A percentile compares a stretch with the other conserved stretches of the same genome.
Conservation (phyloP, 352 stramenopile genomes). For the Globisporangium heterothallicum region DNA sequence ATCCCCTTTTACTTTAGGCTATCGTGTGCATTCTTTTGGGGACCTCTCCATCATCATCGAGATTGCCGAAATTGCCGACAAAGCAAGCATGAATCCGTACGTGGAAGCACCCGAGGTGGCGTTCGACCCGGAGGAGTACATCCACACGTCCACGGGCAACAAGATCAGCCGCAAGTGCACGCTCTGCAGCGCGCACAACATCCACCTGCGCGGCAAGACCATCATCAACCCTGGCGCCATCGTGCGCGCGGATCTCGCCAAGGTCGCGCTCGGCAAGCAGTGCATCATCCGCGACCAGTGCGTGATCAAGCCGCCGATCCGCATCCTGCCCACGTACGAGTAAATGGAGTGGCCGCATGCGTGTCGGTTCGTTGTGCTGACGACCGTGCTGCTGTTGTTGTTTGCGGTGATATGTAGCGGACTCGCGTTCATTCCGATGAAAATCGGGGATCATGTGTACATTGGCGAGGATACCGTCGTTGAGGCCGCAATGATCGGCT, state of each 20-base stretch:
- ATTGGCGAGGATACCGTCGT: conserved; percentile 70
- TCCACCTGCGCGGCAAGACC: conserved; percentile 72
- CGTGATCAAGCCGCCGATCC: conserved; percentile 68
- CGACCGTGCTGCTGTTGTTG: conserved; percentile 2
- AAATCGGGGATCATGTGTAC: conserved; percentile 79
- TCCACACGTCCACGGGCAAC: conserved; percentile 64
- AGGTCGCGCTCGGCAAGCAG: conserved; percentile 76
- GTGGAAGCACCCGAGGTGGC: conserved; percentile 41
- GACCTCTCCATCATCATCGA: background rate
- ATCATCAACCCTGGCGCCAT: conserved; percentile 70
- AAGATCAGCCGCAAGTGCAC: conserved; percentile 67
- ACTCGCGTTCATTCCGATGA: conserved; percentile 79
- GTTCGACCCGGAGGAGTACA: conserved; percentile 57
- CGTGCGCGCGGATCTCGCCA: conserved; percentile 77
- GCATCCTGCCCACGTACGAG: conserved; percentile 53
- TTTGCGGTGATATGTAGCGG: conserved; percentile 29
- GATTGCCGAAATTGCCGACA: no score
- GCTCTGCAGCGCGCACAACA: conserved; percentile 61
- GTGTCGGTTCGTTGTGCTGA: background rate
- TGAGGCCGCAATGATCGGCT: conserved; percentile 81
- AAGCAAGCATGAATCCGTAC: conserved; percentile 44
- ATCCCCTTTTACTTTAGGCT: background rate
- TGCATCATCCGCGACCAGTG: conserved; percentile 68
- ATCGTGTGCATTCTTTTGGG: background rate
- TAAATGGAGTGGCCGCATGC: background rate